Evolutionary conservation across 2,329 filamentous ascomycete species (phyloP), one percentile per base, ranked within the genome.

Genomic region (Cytospora leucostoma): DNA sequence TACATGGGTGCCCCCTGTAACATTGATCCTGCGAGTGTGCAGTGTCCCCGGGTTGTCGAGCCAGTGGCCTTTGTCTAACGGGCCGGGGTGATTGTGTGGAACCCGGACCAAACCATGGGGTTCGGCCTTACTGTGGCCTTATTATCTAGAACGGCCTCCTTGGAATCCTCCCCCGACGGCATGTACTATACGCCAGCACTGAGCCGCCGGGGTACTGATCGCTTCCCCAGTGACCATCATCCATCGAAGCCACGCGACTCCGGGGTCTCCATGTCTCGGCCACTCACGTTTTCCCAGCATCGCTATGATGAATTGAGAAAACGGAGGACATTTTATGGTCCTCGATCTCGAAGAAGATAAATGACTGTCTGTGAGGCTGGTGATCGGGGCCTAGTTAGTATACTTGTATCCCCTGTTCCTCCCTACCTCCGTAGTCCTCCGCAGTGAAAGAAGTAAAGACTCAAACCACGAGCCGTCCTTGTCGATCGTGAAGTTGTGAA

Each of bases 81-180:
- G 17, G 21, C 50, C 51, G 58, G 58, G 58, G 58, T 60, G 47
- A 21, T 3, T 2, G 50, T 35, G 38, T 60, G 27, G 50, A 54
- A 1, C 40, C 58, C 44, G 35, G 58, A 51, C 50, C 27, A 40
- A 32, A 47, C 21, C 27, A 60, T 54, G 50, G 58, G 58, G 58
- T 60, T 60, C 58, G 58, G 58, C 58, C 37, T 60, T 60, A 60
- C 51, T 52, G 54, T 60, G 58, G 58, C 58, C 58, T 60, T 60
- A 60, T 60, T 60, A 51, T 52, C 58, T 50, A 33, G 38, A 40
- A 49, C 35, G 33, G 56, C 56, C 56, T 47, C 44, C 44, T 47
- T n/a, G 44, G n/a, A 17, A 21, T n/a, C n/a, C 17, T 47, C 3
- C 15, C 44, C n/a, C n/a, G n/a, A 10, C n/a, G 44, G 7, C 2